A percentile compares a stretch with the other conserved stretches of the same genome.
Conservation (phyloP, 169 alveolate species). For the Plasmodium adleri region DNA sequence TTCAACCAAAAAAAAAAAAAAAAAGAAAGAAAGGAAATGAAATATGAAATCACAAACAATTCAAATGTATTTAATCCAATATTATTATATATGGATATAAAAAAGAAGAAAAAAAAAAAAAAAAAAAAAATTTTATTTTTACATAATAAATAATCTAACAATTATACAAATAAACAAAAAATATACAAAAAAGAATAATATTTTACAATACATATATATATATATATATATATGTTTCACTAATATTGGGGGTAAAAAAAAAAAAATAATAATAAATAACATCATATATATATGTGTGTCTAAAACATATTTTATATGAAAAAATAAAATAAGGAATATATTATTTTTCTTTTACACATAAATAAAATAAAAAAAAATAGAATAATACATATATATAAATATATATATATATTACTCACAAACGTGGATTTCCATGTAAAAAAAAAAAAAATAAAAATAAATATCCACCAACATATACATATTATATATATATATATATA, state of each 20-base stretch:
- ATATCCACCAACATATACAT: too few relatives aligned
- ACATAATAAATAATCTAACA: slow-evolving; percentile 33
- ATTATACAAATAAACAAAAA: slow-evolving; percentile 70
- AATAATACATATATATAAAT: not conserved
- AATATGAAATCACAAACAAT: slow-evolving; percentile 38
- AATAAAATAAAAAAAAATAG: not conserved
- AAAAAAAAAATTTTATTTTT: not conserved
- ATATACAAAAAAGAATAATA: slow-evolving; percentile 26
- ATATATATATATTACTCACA: not conserved
- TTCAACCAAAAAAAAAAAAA: slow-evolving; percentile 11
- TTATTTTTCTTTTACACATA: slow-evolving; percentile 1
- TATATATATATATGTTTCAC: not conserved
- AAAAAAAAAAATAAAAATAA: not conserved
- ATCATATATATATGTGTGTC: not conserved
- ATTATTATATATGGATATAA: not conserved
- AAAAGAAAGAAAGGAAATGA: slow-evolving; percentile 32
- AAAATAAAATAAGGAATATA: not conserved
- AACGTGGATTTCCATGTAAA: not conserved
- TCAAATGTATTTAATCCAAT: slow-evolving; percentile 19
- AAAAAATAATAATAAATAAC: not conserved
- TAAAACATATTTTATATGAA: slow-evolving; percentile 4
- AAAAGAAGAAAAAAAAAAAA: not conserved
- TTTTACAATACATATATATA: slow-evolving; percentile 11
- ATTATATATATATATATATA: too few relatives aligned
- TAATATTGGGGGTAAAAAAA: not conserved